Evolutionary conservation across 108 stramenopile species (phyloP), one percentile per base, ranked within the genome.

Genomic region (Cylindrotheca fusiformis): DNA sequence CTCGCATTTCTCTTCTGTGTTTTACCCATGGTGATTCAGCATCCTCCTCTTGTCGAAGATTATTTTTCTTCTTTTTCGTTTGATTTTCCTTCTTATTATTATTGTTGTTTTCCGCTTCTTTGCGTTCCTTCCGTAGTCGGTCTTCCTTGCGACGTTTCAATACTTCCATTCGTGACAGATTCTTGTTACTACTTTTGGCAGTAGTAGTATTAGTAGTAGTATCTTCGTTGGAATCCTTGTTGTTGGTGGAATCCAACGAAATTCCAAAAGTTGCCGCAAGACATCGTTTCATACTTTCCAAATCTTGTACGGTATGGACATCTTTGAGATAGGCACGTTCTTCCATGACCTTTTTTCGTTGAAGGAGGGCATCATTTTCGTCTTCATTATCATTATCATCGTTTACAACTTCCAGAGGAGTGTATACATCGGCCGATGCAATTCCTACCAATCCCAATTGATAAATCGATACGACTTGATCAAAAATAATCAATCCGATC

Each of bases 401-500:
- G 20, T 5, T 21, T 10, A 19, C 22, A 4, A 48, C 46, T 5
- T 20, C 20, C 0, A 23, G n/a, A n/a, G 28, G 26, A 2, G 71
- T 49, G 56, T 63, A 76, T 1, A 79, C 52, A 68, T 78, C 76
- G 29, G 79, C 79, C 29, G 66, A 77, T 14, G 69, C 77, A 19
- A 80, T 29, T 26, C 77, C 79, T 19, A 65, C 32, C 23, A 68
- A n/a, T 22, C 74, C 74, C n/a, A 80, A 49, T 33, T 80, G 79
- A 56, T 80, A 84, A 6, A 81, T 64, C 20, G 68, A 65, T 21
- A 84, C 61, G 18, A 58, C 46, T 25, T 78, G 52, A 44, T 61
- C 77, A 71, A 80, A 84, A 12, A 77, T 66, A 44, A 84, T 32
- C 28, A 84, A 54, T 10, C 78, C 83, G 47, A 84, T 32, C 54